phyloP scores from a whole-genome alignment of 371 early-diverging fungal species.

The Apophysomyces elegans region DNA sequence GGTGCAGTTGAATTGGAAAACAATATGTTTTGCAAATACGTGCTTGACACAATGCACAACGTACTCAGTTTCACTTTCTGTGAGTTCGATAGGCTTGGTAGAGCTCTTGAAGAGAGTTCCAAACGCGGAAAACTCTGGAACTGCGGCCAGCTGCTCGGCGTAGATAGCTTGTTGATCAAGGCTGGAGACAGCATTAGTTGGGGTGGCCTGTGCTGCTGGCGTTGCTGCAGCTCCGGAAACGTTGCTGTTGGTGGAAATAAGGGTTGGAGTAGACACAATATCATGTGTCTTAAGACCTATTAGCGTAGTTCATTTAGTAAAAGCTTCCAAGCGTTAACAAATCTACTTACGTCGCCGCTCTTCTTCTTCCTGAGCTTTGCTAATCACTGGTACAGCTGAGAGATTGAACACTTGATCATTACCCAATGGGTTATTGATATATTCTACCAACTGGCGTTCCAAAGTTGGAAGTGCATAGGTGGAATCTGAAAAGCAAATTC shows the following conservation, averaged over 20 bases:
- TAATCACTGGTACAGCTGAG: constrained; percentile 76
- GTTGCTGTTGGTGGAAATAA: constrained; percentile 26
- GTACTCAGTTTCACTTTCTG: constrained; percentile 97
- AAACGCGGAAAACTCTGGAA: constrained; percentile 84
- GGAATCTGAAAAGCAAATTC: constrained; percentile 56
- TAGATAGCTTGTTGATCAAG: constrained; percentile 73
- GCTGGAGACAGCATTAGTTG: constrained; percentile 39
- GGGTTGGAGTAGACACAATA: constrained; percentile 37
- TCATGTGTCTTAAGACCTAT: constrained; percentile 36
- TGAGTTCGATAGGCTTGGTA: constrained; percentile 75
- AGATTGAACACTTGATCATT: constrained; percentile 80
- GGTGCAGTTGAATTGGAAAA: constrained; percentile 94
- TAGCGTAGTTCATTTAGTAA: neutral
- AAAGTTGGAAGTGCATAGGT: constrained; percentile 86
- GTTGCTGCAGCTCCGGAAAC: constrained; percentile 25
- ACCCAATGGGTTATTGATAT: constrained; percentile 70
- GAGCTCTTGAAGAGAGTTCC: constrained; percentile 89
- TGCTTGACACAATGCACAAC: constrained; percentile 92
- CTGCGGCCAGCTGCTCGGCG: constrained; percentile 73
- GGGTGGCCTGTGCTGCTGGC: constrained; percentile 29
- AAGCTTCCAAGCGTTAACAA: neutral
- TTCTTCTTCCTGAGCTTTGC: constrained; percentile 81
- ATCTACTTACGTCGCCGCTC: constrained; percentile 51
- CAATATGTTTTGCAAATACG: constrained; percentile 86
- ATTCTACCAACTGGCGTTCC: constrained; percentile 86